Evolutionary conservation across 768 basidiomycete genomes (phyloP).

Genomic region (Psilocybe subaeruginosa): DNA sequence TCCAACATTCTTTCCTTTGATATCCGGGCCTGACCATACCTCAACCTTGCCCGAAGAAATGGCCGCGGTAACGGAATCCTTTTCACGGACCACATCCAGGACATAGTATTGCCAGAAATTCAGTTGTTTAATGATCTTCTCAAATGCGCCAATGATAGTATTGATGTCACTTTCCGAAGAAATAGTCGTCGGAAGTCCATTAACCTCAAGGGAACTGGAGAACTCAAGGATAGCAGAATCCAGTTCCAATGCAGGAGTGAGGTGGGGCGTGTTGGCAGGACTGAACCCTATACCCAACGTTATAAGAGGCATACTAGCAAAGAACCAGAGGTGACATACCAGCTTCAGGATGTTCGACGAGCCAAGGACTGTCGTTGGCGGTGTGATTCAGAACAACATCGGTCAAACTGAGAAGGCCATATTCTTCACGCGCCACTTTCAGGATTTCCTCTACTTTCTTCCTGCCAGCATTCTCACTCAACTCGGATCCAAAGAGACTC

Average conservation of each 20-base stretch:
- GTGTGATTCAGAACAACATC: slow-evolving; percentile 99
- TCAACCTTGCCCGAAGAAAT: slow-evolving; percentile 49
- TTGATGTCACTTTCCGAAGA: slow-evolving; percentile 70
- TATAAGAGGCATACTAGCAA: background rate
- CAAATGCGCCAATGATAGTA: slow-evolving; percentile 64
- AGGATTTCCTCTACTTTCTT: slow-evolving; percentile 66
- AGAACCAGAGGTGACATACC: slow-evolving; percentile 46
- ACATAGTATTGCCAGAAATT: slow-evolving; percentile 96
- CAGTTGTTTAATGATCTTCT: slow-evolving; percentile 59
- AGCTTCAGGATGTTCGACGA: slow-evolving; percentile 93
- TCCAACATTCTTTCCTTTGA: slow-evolving; percentile 59
- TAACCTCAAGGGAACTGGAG: slow-evolving; percentile 63
- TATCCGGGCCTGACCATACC: slow-evolving; percentile 63
- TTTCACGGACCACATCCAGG: slow-evolving; percentile 72
- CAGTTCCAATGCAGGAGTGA: slow-evolving; percentile 89
- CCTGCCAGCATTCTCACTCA: slow-evolving; percentile 51
- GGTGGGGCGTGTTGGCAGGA: slow-evolving; percentile 88
- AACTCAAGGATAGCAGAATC: slow-evolving; percentile 87
- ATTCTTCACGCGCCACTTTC: slow-evolving; percentile 76
- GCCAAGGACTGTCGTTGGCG: slow-evolving; percentile 91
- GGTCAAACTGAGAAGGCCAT: slow-evolving; percentile 86
- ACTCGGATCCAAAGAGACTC: slow-evolving; percentile 57
- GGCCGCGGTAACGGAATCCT: slow-evolving; percentile 55
- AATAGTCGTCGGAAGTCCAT: slow-evolving; percentile 74
- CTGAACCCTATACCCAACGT: slow-evolving; percentile 70